These are phyloP conservation scores for Dittrichia graveolens DNA, from an alignment of 129 eudicot genomes.

Conservation along the genomic window DNA sequence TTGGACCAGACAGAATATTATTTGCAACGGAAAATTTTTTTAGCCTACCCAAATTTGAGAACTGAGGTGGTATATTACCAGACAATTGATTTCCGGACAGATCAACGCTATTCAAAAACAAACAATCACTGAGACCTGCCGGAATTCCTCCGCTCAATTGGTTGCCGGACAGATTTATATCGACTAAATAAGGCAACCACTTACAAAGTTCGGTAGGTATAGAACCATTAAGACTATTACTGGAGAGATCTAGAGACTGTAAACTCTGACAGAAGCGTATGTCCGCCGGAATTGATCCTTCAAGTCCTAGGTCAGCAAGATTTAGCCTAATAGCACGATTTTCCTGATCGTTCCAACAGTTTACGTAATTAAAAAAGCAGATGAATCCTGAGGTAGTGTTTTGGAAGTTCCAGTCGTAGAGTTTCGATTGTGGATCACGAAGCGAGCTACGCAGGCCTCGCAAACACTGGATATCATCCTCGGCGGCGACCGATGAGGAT, in stretches of 20 bases:
- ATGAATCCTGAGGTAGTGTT: slow-evolving; percentile 50
- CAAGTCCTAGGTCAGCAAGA: slow-evolving; percentile 35
- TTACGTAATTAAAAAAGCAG: slow-evolving; percentile 51
- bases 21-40: slow-evolving; percentile 55
- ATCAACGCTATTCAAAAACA: slow-evolving; percentile 46
- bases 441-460: slow-evolving; percentile 50
- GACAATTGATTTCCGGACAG: slow-evolving; percentile 50
- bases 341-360: slow-evolving; percentile 75
- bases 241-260: slow-evolving; percentile 59
- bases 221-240: slow-evolving; percentile 60
- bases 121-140: slow-evolving; percentile 48
- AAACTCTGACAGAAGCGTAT: slow-evolving; percentile 53
- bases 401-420: slow-evolving; percentile 50
- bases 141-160: slow-evolving; percentile 69
- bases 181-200: slow-evolving; percentile 69
- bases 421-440: slow-evolving; percentile 41
- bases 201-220: slow-evolving; percentile 58
- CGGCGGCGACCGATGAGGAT: slow-evolving; percentile 20
- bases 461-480: slow-evolving; percentile 63
- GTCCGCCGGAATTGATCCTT: slow-evolving; percentile 48
- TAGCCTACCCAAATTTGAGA: slow-evolving; percentile 52
- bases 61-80: slow-evolving; percentile 55
- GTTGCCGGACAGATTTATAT: slow-evolving; percentile 62
- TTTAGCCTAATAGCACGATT: slow-evolving; percentile 52
- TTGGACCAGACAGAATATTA: slow-evolving; percentile 59